Evolutionary conservation across 2,329 filamentous ascomycete species (phyloP).

Genomic region (Curvularia eragrostidis): DNA sequence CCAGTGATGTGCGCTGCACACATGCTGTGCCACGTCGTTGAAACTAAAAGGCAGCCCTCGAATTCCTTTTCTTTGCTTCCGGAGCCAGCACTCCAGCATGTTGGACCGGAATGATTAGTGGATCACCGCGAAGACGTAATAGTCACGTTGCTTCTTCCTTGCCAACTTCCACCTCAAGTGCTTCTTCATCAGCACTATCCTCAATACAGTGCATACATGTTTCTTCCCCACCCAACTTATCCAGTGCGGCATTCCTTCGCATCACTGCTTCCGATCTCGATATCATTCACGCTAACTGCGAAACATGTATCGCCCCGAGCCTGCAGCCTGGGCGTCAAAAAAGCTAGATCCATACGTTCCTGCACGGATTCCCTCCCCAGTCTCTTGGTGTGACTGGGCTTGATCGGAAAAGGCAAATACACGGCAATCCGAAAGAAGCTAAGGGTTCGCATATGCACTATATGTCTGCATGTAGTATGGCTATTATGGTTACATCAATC

Average conservation of each 20-base stretch:
- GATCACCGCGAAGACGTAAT: conserved; percentile 2
- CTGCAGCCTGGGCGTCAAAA: conserved; percentile 4
- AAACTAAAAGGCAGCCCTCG: not conserved
- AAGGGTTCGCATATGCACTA: conserved; percentile 1
- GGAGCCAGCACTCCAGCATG: not conserved
- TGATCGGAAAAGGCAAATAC: not conserved
- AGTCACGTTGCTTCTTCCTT: conserved; percentile 2
- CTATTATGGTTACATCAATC: not conserved
- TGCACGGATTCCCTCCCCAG: not conserved
- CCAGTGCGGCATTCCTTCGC: not conserved
- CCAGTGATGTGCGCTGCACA: not conserved
- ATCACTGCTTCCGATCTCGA: conserved; percentile 11
- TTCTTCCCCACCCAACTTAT: not conserved
- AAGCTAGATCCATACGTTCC: conserved; percentile 13
- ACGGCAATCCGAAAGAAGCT: not conserved
- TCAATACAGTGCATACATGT: not conserved
- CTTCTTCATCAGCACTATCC: not conserved
- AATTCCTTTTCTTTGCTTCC: not conserved
- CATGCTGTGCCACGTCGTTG: not conserved
- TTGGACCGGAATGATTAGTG: not conserved
- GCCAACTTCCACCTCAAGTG: not conserved
- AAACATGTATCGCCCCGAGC: not conserved
- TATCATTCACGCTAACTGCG: conserved; percentile 3
- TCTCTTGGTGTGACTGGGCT: not conserved
- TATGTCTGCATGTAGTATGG: not conserved